Conservation (phyloP, 2,329 filamentous ascomycete species). For the Bipolaris oryzae region DNA sequence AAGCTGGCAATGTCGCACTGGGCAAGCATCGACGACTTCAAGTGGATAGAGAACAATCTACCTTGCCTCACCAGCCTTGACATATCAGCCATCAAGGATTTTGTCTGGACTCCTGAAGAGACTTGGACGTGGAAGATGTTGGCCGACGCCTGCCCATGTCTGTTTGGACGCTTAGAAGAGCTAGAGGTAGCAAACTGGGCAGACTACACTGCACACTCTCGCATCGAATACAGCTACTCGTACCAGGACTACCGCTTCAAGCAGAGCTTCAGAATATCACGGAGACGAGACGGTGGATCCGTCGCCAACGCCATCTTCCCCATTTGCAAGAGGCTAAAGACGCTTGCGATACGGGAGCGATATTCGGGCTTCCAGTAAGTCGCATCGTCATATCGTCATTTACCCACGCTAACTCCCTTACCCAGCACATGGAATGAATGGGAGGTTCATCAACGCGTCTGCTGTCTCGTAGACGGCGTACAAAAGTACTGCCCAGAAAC, state of each 20-base stretch:
- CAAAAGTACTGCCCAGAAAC: slow-evolving; percentile 38
- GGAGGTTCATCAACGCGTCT: slow-evolving; percentile 47
- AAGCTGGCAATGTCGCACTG: slow-evolving; percentile 47
- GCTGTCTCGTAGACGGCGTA: slow-evolving; percentile 44
- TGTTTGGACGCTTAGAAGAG: slow-evolving; percentile 42
- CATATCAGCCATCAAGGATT: slow-evolving; percentile 46
- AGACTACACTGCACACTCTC: slow-evolving; percentile 45
- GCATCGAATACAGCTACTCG: slow-evolving; percentile 46
- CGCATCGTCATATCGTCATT: not conserved
- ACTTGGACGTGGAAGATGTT: slow-evolving; percentile 47
- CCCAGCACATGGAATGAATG: slow-evolving; percentile 45
- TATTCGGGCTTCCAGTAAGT: slow-evolving; percentile 42
- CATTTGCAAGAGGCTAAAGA: slow-evolving; percentile 38
- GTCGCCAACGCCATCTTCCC: slow-evolving; percentile 44
- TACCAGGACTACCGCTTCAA: slow-evolving; percentile 48
- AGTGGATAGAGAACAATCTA: slow-evolving; percentile 47
- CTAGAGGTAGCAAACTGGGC: slow-evolving; percentile 47
- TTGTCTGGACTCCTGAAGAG: slow-evolving; percentile 46
- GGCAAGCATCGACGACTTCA: slow-evolving; percentile 44
- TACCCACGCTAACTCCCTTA: slow-evolving; percentile 12
- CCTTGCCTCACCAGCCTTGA: slow-evolving; percentile 42
- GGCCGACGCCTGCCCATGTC: slow-evolving; percentile 37
- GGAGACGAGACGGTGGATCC: slow-evolving; percentile 42
- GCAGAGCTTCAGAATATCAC: slow-evolving; percentile 42
- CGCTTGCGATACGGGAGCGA: slow-evolving; percentile 41